Conservation (phyloP, 257 asterid species). For the Forsythia viridissima region DNA sequence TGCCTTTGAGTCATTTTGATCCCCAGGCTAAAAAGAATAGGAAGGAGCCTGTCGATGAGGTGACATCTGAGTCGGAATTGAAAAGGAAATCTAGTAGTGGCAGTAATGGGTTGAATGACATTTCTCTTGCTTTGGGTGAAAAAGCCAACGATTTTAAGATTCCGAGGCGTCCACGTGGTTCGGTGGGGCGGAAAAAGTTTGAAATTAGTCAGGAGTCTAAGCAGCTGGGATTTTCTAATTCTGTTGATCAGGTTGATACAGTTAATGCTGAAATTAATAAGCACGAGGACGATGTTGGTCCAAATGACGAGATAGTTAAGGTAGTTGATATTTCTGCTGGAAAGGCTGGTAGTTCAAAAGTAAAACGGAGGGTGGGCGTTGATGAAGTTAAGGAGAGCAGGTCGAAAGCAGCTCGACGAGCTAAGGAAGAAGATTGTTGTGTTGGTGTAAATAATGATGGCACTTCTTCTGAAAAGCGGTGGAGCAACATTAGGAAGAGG, state of each 20-base stretch:
- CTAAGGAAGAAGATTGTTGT: constrained; percentile 35
- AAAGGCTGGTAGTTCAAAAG: constrained; percentile 30
- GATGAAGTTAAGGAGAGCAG: constrained; percentile 39
- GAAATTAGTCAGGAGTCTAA: constrained; percentile 38
- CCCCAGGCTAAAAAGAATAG: constrained; percentile 55
- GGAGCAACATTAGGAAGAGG: constrained; percentile 49
- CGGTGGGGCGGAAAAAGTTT: constrained; percentile 56
- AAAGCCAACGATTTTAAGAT: constrained; percentile 57
- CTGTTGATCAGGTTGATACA: constrained; percentile 36
- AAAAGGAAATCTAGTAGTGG: constrained; percentile 31
- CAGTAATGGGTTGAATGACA: constrained; percentile 48
- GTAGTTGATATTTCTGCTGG: constrained; percentile 28
- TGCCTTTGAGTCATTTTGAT: constrained; percentile 51
- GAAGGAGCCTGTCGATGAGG: constrained; percentile 49
- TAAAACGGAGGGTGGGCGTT: constrained; percentile 40
- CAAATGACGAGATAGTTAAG: constrained; percentile 34
- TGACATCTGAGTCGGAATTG: constrained; percentile 35
- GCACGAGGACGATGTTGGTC: constrained; percentile 37
- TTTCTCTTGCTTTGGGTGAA: constrained; percentile 56
- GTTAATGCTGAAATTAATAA: constrained; percentile 38
- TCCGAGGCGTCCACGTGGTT: constrained; percentile 91
- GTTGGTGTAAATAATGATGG: constrained; percentile 41
- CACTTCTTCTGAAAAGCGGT: constrained; percentile 40
- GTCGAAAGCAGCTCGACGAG: constrained; percentile 35
- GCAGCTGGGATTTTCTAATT: constrained; percentile 36